Evolutionary conservation across 2,329 filamentous ascomycete species (phyloP).

Genomic region (Beauveria sp.): DNA sequence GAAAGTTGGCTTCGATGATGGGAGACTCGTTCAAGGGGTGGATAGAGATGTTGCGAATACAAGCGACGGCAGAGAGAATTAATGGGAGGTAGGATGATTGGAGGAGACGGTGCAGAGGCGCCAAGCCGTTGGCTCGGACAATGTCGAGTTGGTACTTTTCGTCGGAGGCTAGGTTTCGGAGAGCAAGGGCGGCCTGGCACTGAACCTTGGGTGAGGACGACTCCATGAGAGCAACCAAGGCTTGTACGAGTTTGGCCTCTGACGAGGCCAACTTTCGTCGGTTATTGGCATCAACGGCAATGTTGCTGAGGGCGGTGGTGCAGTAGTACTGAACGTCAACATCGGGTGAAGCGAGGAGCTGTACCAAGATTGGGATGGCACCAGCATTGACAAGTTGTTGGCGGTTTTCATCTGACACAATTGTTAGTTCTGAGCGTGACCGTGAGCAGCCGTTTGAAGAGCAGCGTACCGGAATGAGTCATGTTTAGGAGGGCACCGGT

Average conservation of each 20-base stretch:
- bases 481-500: conserved; percentile 96
- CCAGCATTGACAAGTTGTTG: conserved; percentile 96
- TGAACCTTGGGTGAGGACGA: conserved; percentile 96
- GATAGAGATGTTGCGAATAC: conserved; percentile 98
- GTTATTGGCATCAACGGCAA: conserved; percentile 88
- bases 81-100: conserved; percentile 94
- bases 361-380: conserved; percentile 94
- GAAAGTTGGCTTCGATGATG: conserved; percentile 94
- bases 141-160: conserved; percentile 99
- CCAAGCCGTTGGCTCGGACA: conserved; percentile 78
- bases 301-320: conserved; percentile 96
- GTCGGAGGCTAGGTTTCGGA: conserved; percentile 92
- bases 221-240: conserved; percentile 92
- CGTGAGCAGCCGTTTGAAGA: conserved; percentile 4
- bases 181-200: conserved; percentile 88
- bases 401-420: conserved; percentile 75
- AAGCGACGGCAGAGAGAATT: conserved; percentile 93
- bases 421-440: conserved; percentile 15
- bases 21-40: conserved; percentile 96
- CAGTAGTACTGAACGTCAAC: conserved; percentile 99
- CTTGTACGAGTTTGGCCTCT: conserved; percentile 86
- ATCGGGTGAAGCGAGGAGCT: conserved; percentile 84
- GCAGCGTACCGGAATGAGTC: conserved; percentile 82
- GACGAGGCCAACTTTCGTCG: conserved; percentile 84
- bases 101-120: conserved; percentile 77